Conservation (phyloP, 495 filamentous ascomycete genomes). For the Lepidopterella palustris region DNA sequence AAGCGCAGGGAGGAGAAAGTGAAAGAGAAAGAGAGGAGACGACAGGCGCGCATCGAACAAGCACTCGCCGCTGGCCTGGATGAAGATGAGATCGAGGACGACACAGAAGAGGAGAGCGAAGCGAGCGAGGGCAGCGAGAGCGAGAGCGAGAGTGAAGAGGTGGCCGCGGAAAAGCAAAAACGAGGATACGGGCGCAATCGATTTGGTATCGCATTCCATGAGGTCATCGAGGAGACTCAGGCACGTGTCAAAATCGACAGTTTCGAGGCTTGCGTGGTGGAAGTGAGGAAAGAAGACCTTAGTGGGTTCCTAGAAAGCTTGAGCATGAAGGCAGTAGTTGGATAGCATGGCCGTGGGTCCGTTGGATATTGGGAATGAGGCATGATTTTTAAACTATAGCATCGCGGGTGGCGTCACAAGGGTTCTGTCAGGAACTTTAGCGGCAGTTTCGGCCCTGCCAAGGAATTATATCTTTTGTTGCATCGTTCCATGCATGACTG, state of each 20-base stretch:
- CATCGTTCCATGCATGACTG: too few relatives aligned
- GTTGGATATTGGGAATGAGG: neutral
- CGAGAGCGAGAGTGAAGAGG: conserved; percentile 52
- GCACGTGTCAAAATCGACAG: conserved; percentile 87
- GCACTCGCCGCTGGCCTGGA: conserved; percentile 30
- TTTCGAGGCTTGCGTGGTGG: conserved; percentile 95
- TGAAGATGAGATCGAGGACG: conserved; percentile 42
- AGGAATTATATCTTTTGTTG: too few relatives aligned
- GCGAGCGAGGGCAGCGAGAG: conserved; percentile 43
- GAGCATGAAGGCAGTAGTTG: conserved; percentile 87
- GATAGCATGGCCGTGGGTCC: conserved; percentile 40
- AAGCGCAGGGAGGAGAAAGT: conserved; percentile 54
- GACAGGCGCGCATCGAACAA: conserved; percentile 24
- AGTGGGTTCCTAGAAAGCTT: conserved; percentile 84
- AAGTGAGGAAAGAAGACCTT: conserved; percentile 92
- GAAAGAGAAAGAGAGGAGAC: conserved; percentile 53
- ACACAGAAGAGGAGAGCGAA: conserved; percentile 52
- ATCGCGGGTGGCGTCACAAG: neutral
- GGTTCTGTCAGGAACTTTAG: too few relatives aligned
- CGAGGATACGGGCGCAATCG: conserved; percentile 70
- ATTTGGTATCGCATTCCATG: conserved; percentile 93
- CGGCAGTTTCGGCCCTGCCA: too few relatives aligned
- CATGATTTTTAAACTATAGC: neutral
- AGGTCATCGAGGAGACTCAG: conserved; percentile 86
- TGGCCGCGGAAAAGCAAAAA: conserved; percentile 43